phyloP scores from a whole-genome alignment of 2,329 filamentous ascomycete genomes.

The Chaetomium sp. region DNA sequence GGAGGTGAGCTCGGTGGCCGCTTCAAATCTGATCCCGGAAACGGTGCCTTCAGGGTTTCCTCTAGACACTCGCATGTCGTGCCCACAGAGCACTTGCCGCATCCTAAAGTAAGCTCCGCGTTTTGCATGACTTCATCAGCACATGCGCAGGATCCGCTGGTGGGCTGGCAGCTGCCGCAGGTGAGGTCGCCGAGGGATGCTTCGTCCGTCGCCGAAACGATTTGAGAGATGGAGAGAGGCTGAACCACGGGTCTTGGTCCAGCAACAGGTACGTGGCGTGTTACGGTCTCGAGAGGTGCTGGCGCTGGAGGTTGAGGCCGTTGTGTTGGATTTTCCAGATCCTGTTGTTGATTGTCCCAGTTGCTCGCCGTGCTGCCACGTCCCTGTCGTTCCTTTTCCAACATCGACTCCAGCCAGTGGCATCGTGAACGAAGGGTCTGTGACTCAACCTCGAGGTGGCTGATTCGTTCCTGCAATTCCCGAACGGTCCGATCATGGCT shows the following conservation, averaged over 20 bases:
- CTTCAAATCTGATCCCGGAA: slow-evolving; percentile 40
- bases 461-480: slow-evolving; percentile 52
- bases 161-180: slow-evolving; percentile 49
- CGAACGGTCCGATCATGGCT: slow-evolving; percentile 50
- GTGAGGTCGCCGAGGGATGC: slow-evolving; percentile 35
- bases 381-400: slow-evolving; percentile 51
- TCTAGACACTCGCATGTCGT: slow-evolving; percentile 59
- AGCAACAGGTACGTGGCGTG: slow-evolving; percentile 20
- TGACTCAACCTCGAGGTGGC: slow-evolving; percentile 56
- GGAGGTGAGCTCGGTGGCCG: slow-evolving; percentile 42
- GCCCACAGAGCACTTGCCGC: slow-evolving; percentile 58
- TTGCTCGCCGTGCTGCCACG: slow-evolving; percentile 23
- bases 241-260: slow-evolving; percentile 30
- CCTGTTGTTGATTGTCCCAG: slow-evolving; percentile 15
- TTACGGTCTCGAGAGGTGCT: slow-evolving; percentile 6
- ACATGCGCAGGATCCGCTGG: slow-evolving; percentile 50
- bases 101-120: slow-evolving; percentile 48
- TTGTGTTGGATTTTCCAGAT: neutral
- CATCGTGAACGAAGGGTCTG: slow-evolving; percentile 59
- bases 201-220: slow-evolving; percentile 48
- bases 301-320: slow-evolving; percentile 10
- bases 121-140: slow-evolving; percentile 51
- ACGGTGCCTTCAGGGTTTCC: slow-evolving; percentile 48
- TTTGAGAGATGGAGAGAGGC: slow-evolving; percentile 51
- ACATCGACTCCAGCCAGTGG: slow-evolving; percentile 55